Evolutionary conservation across 2,329 filamentous ascomycete genomes (phyloP).

Genomic region (Beauveria scarabaeidicola): DNA sequence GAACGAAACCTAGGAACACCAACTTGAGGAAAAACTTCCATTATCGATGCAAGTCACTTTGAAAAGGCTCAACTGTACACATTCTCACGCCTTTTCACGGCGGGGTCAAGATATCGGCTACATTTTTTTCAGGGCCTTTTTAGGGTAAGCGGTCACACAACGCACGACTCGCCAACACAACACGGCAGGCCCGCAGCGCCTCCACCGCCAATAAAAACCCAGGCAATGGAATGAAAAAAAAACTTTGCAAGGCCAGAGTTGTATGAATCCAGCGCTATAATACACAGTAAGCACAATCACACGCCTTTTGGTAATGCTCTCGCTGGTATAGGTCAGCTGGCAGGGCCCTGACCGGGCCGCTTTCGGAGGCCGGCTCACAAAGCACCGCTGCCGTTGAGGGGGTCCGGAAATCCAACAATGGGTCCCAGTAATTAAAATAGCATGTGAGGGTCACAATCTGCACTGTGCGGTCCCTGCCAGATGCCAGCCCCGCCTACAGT

Average conservation of each 20-base stretch:
- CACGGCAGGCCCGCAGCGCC: neutral
- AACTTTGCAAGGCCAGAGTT: neutral
- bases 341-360: slow-evolving; percentile 1
- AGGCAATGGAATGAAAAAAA: neutral
- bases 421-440: neutral
- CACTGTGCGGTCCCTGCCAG: slow-evolving; percentile 1
- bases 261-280: neutral
- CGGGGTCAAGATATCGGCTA: neutral
- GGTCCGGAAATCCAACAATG: neutral
- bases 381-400: slow-evolving; percentile 7
- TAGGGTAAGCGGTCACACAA: neutral
- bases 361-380: slow-evolving; percentile 10
- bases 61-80: too few relatives aligned
- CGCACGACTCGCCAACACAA: neutral
- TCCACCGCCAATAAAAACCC: neutral
- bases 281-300: neutral
- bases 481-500: slow-evolving; percentile 4
- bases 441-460: slow-evolving; percentile 4
- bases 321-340: slow-evolving; percentile 10
- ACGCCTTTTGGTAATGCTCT: slow-evolving; percentile 7
- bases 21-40: too few relatives aligned
- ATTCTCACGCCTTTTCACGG: neutral
- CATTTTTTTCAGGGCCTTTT: neutral
- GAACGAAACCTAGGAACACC: too few relatives aligned
- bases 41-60: too few relatives aligned